These are phyloP conservation scores for Auricularia cornea DNA, from an alignment of 768 basidiomycete species.

Conservation along the genomic window DNA sequence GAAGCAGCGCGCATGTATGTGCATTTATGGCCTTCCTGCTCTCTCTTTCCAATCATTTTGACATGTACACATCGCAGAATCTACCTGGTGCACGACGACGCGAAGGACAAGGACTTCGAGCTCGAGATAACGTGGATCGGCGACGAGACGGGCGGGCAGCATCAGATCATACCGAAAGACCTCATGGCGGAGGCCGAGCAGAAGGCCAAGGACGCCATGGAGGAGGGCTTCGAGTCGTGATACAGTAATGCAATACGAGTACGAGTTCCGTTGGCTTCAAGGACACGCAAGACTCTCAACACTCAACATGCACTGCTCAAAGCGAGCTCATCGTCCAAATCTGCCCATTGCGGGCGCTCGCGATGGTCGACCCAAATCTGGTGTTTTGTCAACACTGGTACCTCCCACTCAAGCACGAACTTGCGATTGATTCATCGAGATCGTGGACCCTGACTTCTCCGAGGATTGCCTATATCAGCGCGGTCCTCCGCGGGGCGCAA, in stretches of 20 bases:
- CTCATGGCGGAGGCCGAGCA: slow-evolving; percentile 77
- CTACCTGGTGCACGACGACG: slow-evolving; percentile 94
- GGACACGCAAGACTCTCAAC: no score
- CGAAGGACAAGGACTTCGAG: slow-evolving; percentile 97
- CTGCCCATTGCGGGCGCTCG: no score
- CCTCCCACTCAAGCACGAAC: no score
- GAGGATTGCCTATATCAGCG: no score
- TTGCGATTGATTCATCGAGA: no score
- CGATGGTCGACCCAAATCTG: no score
- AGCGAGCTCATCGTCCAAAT: no score
- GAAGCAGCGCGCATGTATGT: slow-evolving; percentile 94
- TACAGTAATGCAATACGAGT: background rate
- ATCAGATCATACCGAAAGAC: slow-evolving; percentile 79
- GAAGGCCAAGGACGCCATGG: slow-evolving; percentile 80
- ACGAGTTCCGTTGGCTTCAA: background rate
- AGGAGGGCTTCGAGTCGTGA: slow-evolving; percentile 34
- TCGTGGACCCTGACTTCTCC: no score
- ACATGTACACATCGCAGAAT: slow-evolving; percentile 50
- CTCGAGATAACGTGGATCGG: slow-evolving; percentile 97
- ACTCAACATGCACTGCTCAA: no score
- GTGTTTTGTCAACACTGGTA: no score
- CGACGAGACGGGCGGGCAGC: slow-evolving; percentile 68
- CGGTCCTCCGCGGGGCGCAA: no score
- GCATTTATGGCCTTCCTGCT: background rate
- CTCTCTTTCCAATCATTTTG: background rate